phyloP scores from a whole-genome alignment of 495 filamentous ascomycete genomes.

The Neurospora sp. region DNA sequence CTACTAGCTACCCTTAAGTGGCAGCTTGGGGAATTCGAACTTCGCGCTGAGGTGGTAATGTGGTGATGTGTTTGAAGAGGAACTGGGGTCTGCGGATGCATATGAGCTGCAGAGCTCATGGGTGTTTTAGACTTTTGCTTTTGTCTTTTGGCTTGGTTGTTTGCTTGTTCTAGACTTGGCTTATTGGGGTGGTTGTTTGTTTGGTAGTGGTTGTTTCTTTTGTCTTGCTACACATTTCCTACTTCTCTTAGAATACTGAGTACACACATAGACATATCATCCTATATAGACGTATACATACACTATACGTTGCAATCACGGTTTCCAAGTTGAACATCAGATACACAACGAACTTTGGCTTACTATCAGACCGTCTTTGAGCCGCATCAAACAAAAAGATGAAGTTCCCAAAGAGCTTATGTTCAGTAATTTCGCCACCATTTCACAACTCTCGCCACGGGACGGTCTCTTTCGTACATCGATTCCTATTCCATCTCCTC shows the following conservation, averaged over 20 bases:
- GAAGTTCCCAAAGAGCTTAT: not conserved
- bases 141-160: not conserved
- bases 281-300: not conserved
- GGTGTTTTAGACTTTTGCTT: not conserved
- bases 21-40: not conserved
- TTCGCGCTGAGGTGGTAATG: not conserved
- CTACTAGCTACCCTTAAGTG: slow-evolving; percentile 1
- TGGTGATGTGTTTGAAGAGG: not conserved
- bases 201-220: not conserved
- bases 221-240: not conserved
- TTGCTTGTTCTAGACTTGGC: not conserved
- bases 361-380: not conserved
- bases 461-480: not conserved
- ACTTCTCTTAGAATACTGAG: not conserved
- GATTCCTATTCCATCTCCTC: not conserved
- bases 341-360: not conserved
- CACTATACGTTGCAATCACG: not conserved
- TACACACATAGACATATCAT: not conserved
- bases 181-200: not conserved
- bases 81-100: not conserved
- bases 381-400: not conserved
- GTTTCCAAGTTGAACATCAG: not conserved
- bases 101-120: not conserved
- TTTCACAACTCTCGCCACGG: no score
- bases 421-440: no score